Percentiles rank a stretch among this genome's conserved stretches.
phyloP scores from a whole-genome alignment of 768 basidiomycete species.

The Boletus reticulatus region DNA sequence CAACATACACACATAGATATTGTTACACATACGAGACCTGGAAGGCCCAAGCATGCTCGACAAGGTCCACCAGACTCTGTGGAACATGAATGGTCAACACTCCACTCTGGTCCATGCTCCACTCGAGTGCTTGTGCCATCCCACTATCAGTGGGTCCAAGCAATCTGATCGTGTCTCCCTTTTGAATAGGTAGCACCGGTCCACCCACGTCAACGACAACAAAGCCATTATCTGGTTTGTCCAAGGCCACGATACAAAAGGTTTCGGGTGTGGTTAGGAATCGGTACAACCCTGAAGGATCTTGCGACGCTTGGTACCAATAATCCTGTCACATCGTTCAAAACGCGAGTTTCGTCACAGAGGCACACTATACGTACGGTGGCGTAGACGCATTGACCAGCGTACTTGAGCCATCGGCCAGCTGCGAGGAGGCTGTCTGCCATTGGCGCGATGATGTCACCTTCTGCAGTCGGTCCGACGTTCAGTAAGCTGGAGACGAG shows the following conservation, averaged over 20 bases:
- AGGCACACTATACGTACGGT: conserved; percentile 37
- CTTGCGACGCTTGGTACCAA: conserved; percentile 48
- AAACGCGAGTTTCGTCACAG: background rate
- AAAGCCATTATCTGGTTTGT: conserved; percentile 31
- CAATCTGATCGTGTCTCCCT: conserved; percentile 42
- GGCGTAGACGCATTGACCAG: conserved; percentile 51
- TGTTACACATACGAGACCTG: conserved; percentile 30
- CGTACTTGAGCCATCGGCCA: conserved; percentile 49
- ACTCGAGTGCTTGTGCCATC: background rate
- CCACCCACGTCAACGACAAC: conserved; percentile 35
- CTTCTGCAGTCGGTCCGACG: conserved; percentile 54
- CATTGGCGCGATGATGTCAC: conserved; percentile 50
- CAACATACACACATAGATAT: background rate
- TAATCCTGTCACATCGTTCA: conserved; percentile 35
- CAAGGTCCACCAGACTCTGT: conserved; percentile 19
- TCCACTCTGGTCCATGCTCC: conserved; percentile 26
- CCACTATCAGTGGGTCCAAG: conserved; percentile 31
- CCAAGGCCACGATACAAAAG: conserved; percentile 50
- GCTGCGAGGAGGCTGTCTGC: conserved; percentile 46
- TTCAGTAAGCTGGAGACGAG: conserved; percentile 41
- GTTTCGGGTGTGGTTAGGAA: conserved; percentile 51
- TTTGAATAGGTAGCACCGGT: conserved; percentile 40
- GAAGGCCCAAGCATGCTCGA: conserved; percentile 43
- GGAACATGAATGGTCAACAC: conserved; percentile 30
- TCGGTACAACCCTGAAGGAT: conserved; percentile 32